Evolutionary conservation across 2,329 filamentous ascomycete species (phyloP), one percentile per base, ranked within the genome.

Genomic region (Cyanodermella asteris): DNA sequence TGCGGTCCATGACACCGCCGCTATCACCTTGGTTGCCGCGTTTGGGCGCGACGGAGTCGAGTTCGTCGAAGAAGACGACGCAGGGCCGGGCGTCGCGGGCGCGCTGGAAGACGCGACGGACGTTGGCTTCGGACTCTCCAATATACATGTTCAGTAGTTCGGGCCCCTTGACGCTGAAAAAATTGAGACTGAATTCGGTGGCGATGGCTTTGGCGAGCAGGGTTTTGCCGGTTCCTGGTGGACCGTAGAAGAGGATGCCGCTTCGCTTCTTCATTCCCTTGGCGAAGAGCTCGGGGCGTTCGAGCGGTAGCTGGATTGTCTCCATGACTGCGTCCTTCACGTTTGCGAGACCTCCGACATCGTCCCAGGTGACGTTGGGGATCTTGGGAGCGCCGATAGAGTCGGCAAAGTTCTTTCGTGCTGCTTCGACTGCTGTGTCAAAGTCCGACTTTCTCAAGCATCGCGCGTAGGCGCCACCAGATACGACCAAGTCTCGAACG

Each of bases 181-280:
- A 91, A 45, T 91, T 91, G 45, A 91, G 65, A 33, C 75, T 84
- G 51, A 90, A 91, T 45, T 91, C 81, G 1, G 81, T 91, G 0
- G 81, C 81, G 37, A 91, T 91, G 16, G 81, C 81, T 52, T 91
- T 91, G 25, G 81, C 81, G 24, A 91, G 60, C n/a, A 91, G 53
- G 2, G 81, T 91, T 53, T 91, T 91, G 38, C 81, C 81, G 2
- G 81, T 91, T 32, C 81, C 81, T 0, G 81, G 81, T 1, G 81
- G 81, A 0, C 81, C 81, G 41, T 91, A 91, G 50, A 91, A 91
- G 13, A 91, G 50, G 35, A 91, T 91, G 37, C 81, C 81, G 13
- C 78, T 91, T 20, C 84, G 72, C 55, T 94, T 94, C 62, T 93
- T 93, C 74, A 94, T 87, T 24, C 84, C 87, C 55, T 84, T 90